Percentiles rank a stretch among this genome's conserved stretches.
phyloP scores from a whole-genome alignment of 1,284 basidiomycete species.

The Microbotryum saponariae region DNA sequence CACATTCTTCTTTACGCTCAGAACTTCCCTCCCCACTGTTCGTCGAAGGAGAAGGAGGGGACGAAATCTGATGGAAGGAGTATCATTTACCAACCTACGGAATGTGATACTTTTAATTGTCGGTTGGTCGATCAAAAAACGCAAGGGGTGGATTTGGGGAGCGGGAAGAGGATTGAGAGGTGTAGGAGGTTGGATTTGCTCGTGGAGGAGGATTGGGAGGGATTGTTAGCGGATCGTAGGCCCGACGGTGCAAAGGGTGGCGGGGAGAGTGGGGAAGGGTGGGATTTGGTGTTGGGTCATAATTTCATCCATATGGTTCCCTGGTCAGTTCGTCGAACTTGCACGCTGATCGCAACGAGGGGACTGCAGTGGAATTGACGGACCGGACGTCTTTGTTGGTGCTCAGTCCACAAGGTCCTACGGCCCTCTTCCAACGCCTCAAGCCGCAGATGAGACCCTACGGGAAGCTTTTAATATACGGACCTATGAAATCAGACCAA shows the following conservation, averaged over 20 bases:
- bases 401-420: slow-evolving; percentile 17
- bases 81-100: slow-evolving; percentile 10
- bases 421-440: slow-evolving; percentile 14
- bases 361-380: no score
- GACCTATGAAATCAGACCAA: slow-evolving; percentile 16
- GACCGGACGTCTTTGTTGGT: no score
- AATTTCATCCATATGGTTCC: slow-evolving; percentile 30
- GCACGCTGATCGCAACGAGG: no score
- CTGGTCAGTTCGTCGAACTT: slow-evolving; percentile 3
- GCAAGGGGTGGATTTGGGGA: background rate
- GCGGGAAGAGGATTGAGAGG: background rate
- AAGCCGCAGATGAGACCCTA: background rate
- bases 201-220: slow-evolving; percentile 5
- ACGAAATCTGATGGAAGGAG: no score
- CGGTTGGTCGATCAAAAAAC: background rate
- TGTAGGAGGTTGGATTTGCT: slow-evolving; percentile 8
- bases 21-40: background rate
- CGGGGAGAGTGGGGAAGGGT: background rate
- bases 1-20: slow-evolving; percentile 11
- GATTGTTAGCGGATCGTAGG: background rate
- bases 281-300: slow-evolving; percentile 12
- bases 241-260: background rate
- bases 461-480: slow-evolving; percentile 7
- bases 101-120: slow-evolving; percentile 12
- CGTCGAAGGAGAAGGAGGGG: no score